These are phyloP conservation scores for Apiospora saccharicola DNA, from an alignment of 2,329 filamentous ascomycete genomes.

Conservation along the genomic window DNA sequence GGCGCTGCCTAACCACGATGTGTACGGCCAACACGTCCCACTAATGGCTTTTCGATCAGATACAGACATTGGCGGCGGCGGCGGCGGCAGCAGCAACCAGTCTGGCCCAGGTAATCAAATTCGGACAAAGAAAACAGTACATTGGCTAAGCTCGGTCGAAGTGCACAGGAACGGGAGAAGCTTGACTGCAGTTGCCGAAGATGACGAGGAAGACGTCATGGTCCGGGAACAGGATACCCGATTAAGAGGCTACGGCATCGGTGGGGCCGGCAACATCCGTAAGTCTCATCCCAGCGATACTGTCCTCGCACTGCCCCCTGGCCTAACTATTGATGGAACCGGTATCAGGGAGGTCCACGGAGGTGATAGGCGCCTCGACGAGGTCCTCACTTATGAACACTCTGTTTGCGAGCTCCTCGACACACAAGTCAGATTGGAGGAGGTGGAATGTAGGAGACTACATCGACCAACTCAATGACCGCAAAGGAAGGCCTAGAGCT, in stretches of 20 bases:
- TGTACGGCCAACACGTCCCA: too few species aligned
- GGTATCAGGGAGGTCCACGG: conserved; percentile 37
- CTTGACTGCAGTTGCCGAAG: conserved; percentile 28
- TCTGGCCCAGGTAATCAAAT: too few species aligned
- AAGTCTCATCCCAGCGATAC: conserved; percentile 30
- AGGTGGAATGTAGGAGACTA: conserved; percentile 29
- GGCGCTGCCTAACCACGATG: too few species aligned
- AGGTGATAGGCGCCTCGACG: conserved; percentile 38
- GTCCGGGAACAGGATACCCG: conserved; percentile 42
- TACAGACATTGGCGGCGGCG: too few species aligned
- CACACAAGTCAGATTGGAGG: conserved; percentile 26
- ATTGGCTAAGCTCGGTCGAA: too few species aligned
- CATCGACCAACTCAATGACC: conserved; percentile 30
- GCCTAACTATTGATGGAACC: neutral
- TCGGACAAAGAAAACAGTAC: too few species aligned
- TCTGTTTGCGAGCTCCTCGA: conserved; percentile 27
- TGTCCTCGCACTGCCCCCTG: too few species aligned
- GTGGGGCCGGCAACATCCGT: conserved; percentile 50
- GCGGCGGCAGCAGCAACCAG: too few species aligned
- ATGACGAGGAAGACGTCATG: conserved; percentile 32
- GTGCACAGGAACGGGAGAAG: conserved; percentile 1
- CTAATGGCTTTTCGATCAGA: too few species aligned
- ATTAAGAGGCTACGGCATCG: conserved; percentile 49
- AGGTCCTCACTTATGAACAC: conserved; percentile 27
- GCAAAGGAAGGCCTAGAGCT: conserved; percentile 26